A percentile compares a stretch with the other conserved stretches of the same genome.
Conservation (phyloP, 2,329 filamentous ascomycete species). For the Pleurostoma richardsiae region DNA sequence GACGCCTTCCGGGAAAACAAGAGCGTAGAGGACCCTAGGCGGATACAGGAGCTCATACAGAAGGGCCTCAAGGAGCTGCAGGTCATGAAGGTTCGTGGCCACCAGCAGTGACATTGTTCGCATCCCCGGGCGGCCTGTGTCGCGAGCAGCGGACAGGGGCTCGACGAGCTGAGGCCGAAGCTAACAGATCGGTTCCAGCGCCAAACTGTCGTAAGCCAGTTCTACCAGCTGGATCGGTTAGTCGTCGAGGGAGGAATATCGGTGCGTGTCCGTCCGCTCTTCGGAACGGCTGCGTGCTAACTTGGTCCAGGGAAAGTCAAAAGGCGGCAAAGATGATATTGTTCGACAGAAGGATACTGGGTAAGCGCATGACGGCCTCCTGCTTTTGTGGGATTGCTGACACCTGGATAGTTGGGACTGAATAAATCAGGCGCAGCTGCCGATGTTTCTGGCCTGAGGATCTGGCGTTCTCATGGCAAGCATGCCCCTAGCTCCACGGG, state of each 20-base stretch:
- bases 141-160: neutral
- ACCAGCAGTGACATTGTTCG: neutral
- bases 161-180: slow-evolving; percentile 1
- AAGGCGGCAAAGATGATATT: slow-evolving; percentile 59
- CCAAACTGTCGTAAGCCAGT: slow-evolving; percentile 91
- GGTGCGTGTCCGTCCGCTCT: slow-evolving; percentile 39
- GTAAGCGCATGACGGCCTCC: slow-evolving; percentile 39
- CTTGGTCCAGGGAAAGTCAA: slow-evolving; percentile 59
- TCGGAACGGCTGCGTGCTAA: slow-evolving; percentile 5
- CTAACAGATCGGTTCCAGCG: slow-evolving; percentile 50
- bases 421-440: neutral
- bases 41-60: slow-evolving; percentile 84
- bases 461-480: too few species aligned
- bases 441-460: too few species aligned
- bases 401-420: neutral
- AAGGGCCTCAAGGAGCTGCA: slow-evolving; percentile 83
- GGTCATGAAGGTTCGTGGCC: slow-evolving; percentile 70
- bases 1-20: slow-evolving; percentile 86
- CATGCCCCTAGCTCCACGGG: too few species aligned
- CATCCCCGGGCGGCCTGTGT: neutral
- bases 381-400: neutral
- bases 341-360: slow-evolving; percentile 74
- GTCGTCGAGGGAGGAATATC: slow-evolving; percentile 87
- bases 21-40: slow-evolving; percentile 64
- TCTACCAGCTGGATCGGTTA: slow-evolving; percentile 85